Evolutionary conservation across 257 asterid genomes (phyloP).

Genomic region (Nicotiana attenuata): DNA sequence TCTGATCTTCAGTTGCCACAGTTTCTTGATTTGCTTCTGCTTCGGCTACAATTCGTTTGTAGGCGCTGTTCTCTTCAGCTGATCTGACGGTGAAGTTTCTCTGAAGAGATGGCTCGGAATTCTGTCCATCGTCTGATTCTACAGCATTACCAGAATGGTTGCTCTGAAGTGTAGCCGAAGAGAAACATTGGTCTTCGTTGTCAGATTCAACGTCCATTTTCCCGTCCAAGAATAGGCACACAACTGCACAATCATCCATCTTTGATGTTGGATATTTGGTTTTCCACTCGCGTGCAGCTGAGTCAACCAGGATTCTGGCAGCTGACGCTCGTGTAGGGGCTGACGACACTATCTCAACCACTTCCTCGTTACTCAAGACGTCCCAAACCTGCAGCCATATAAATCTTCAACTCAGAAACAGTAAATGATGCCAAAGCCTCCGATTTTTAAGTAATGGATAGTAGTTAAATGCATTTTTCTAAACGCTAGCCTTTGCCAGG

Average conservation of each 20-base stretch:
- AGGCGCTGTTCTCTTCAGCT: conserved; percentile 52
- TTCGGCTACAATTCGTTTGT: conserved; percentile 31
- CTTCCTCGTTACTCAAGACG: conserved; percentile 91
- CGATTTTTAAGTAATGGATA: background rate
- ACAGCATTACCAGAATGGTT: conserved; percentile 64
- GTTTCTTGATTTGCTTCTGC: conserved; percentile 26
- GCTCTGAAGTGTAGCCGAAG: conserved; percentile 73
- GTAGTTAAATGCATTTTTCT: background rate
- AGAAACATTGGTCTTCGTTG: conserved; percentile 69
- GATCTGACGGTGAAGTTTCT: conserved; percentile 77
- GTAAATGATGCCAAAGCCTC: background rate
- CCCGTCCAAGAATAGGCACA: conserved; percentile 78
- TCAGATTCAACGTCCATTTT: conserved; percentile 91
- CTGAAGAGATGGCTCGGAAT: conserved; percentile 64
- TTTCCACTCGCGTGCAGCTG: conserved; percentile 93
- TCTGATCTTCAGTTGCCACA: conserved; percentile 43
- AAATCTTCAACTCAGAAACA: background rate
- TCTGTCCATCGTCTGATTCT: conserved; percentile 83
- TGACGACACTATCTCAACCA: conserved; percentile 73
- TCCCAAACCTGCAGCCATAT: conserved; percentile 81
- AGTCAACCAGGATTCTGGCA: conserved; percentile 70
- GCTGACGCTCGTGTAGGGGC: conserved; percentile 76
- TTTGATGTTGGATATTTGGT: conserved; percentile 88
- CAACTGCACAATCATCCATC: conserved; percentile 98
- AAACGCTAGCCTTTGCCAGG: background rate